Evolutionary conservation across 2,329 filamentous ascomycete genomes (phyloP).

Genomic region (Myriangium duriaei): DNA sequence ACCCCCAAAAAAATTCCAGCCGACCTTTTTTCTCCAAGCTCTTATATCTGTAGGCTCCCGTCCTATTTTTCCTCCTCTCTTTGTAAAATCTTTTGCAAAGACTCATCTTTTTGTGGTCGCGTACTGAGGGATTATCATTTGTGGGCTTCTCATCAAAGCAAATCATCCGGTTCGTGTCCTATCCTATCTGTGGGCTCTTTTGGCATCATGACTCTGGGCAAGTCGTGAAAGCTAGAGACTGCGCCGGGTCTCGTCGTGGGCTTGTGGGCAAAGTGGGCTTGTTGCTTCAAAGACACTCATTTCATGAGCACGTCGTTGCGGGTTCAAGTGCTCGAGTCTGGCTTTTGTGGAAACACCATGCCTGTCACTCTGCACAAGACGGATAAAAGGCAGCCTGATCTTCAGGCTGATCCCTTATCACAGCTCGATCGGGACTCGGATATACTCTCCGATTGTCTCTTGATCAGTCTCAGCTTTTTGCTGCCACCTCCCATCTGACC

Average conservation of each 20-base stretch:
- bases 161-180: slow-evolving; percentile 14
- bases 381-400: slow-evolving; percentile 25
- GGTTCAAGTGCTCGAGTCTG: slow-evolving; percentile 20
- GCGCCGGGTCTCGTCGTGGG: slow-evolving; percentile 10
- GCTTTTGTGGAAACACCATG: slow-evolving; percentile 40
- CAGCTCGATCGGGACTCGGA: not conserved
- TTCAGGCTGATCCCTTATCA: slow-evolving; percentile 1
- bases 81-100: not conserved
- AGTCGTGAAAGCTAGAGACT: slow-evolving; percentile 6
- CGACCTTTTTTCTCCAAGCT: not conserved
- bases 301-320: not conserved
- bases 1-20: slow-evolving; percentile 1
- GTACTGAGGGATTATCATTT: not conserved
- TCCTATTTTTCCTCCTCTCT: not conserved
- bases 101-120: not conserved
- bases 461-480: not conserved
- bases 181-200: slow-evolving; percentile 13
- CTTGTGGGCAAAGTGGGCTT: slow-evolving; percentile 9
- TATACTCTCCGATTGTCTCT: not conserved
- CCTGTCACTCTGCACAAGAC: slow-evolving; percentile 21
- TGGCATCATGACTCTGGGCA: not conserved
- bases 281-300: not conserved
- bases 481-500: not conserved
- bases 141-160: not conserved
- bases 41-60: too few relatives aligned